Conservation (phyloP, 2,329 filamentous ascomycete genomes). For the Clarireedia paspali region DNA sequence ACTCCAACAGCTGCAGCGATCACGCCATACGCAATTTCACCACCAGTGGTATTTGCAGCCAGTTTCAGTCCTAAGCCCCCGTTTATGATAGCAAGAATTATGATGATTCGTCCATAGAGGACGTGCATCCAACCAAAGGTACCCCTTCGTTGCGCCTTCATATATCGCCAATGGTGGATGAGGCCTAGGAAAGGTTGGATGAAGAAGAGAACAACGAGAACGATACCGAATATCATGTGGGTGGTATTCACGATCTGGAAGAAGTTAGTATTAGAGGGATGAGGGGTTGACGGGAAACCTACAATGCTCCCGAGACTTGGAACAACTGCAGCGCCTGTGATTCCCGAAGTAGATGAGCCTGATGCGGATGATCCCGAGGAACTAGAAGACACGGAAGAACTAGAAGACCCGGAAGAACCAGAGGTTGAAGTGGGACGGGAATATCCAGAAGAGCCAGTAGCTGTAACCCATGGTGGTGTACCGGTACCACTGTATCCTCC, state of each 20-base stretch:
- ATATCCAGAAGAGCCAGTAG: not conserved
- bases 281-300: slow-evolving; percentile 23
- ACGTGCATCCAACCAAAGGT: slow-evolving; percentile 49
- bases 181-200: slow-evolving; percentile 52
- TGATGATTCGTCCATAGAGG: slow-evolving; percentile 53
- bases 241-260: slow-evolving; percentile 42
- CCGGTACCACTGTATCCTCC: not conserved
- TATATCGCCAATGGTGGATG: slow-evolving; percentile 48
- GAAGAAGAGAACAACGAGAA: slow-evolving; percentile 45
- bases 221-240: slow-evolving; percentile 50
- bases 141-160: slow-evolving; percentile 40
- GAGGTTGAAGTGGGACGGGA: not conserved
- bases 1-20: slow-evolving; percentile 42
- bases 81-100: slow-evolving; percentile 53
- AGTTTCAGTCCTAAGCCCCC: slow-evolving; percentile 54
- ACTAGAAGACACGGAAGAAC: not conserved
- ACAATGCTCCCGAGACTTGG: slow-evolving; percentile 27
- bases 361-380: not conserved
- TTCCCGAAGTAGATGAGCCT: not conserved
- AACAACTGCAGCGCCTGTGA: not conserved
- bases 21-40: slow-evolving; percentile 48
- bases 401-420: not conserved
- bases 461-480: slow-evolving; percentile 2
- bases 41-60: slow-evolving; percentile 33
- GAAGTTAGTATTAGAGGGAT: slow-evolving; percentile 11